A percentile compares a stretch with the other conserved stretches of the same genome.
phyloP scores from a whole-genome alignment of 116 monocot species.

The Cymodocea nodosa region DNA sequence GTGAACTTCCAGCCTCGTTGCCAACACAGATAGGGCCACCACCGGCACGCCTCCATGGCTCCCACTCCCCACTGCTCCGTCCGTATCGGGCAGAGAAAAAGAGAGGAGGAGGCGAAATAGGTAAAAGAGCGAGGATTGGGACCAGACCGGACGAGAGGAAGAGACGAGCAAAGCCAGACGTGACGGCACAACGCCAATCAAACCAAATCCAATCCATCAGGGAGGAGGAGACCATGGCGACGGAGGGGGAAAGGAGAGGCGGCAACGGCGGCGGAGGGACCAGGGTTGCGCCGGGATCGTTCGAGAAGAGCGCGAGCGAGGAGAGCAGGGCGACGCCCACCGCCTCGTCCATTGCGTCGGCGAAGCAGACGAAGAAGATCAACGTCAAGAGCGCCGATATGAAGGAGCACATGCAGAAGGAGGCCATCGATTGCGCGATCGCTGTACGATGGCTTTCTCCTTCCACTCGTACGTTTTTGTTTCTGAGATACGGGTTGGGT shows the following conservation, averaged over 20 bases:
- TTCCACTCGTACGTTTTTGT: background rate
- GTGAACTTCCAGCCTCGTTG: too few species aligned
- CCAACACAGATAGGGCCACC: too few species aligned
- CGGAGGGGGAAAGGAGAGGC: constrained; percentile 9
- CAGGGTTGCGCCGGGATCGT: background rate
- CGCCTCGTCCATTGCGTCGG: background rate
- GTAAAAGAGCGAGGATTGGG: too few species aligned
- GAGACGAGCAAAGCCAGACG: too few species aligned
- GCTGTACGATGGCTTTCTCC: constrained; percentile 20
- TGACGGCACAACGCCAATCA: too few species aligned
- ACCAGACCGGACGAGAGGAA: too few species aligned
- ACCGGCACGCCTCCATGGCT: too few species aligned
- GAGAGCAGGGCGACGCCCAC: constrained; percentile 9
- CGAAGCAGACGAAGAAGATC: constrained; percentile 23
- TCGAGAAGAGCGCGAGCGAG: constrained; percentile 7
- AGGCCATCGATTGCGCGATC: constrained; percentile 68
- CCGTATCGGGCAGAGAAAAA: too few species aligned
- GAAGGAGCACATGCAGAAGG: constrained; percentile 77
- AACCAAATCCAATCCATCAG: too few species aligned
- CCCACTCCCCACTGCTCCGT: too few species aligned
- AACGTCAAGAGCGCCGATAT: constrained; percentile 85
- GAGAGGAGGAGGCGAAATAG: too few species aligned
- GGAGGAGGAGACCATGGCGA: constrained; percentile 3
- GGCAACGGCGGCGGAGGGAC: constrained; percentile 4
- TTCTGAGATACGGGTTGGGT: background rate